Base-by-base conservation (phyloP, 306 rosid species). In the Erythrophleum fordii region DNA sequence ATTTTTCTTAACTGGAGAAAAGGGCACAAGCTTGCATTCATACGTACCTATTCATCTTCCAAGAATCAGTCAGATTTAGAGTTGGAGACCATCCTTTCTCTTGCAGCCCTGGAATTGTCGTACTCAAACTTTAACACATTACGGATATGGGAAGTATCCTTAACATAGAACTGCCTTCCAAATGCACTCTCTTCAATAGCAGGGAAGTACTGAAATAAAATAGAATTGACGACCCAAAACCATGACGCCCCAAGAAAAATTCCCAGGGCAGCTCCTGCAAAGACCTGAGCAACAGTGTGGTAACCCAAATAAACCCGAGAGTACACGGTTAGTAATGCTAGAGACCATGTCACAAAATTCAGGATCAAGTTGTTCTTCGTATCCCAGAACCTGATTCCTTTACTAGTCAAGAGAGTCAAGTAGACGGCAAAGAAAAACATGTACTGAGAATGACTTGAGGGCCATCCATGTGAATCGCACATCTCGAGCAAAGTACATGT, bases 401-500 rank as follows among this genome's bases (percentile, higher is more conserved):
- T 90, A 56, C 61, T 46, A 17, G 82, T 72, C 78, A 93, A 69
- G 0, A 93, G 89, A 4, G 97, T 79, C 0, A 90, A 78, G 75
- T 93, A 93, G 3, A 85, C 58, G 14, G 98, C 89, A 71, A 92
- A 95, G 91, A 95, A 95, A 82, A 91, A 95, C 99, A 90, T 92
- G 79, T 89, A 95, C 81, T 95, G 98, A 35, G 92, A 88, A 56
- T 93, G 99, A n/a, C 97, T 91, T 6, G 99, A 95, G 0, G 98
- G 98, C 98, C 98, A 95, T 1, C 99, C 99, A 5, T 95, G 97
- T 0, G 99, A 95, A 72, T 95, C 99, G 18, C 98, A 95, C 86
- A 76, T 87, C 75, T 95, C 99, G 45, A 95, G 94, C 14, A 92
- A 72, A 3, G 66, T 85, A 59, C 99, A 95, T 16, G 98, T 93